Conservation (phyloP, 2,329 filamentous ascomycete species). For the Sarocladiaceae sp. region DNA sequence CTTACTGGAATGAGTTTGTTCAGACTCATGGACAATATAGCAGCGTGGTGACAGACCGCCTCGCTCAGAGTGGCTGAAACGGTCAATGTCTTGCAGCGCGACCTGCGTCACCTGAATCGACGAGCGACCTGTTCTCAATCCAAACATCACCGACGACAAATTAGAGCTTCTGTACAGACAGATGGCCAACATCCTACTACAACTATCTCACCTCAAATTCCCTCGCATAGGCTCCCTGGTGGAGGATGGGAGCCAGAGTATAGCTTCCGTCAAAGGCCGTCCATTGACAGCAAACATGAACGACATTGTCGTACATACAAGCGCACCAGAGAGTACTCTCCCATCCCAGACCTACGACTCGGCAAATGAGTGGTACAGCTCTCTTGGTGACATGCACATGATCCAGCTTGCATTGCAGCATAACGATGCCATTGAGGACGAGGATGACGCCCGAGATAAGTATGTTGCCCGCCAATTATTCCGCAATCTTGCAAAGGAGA, state of each 20-base stretch:
- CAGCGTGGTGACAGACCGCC: too few relatives aligned
- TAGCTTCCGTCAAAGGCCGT: background rate
- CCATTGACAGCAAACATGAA: slow-evolving; percentile 35
- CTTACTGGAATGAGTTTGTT: too few relatives aligned
- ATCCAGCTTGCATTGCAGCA: slow-evolving; percentile 29
- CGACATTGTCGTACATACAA: slow-evolving; percentile 20
- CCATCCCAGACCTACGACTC: slow-evolving; percentile 21
- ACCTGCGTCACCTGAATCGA: too few relatives aligned
- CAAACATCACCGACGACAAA: slow-evolving; percentile 24
- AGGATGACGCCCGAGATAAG: slow-evolving; percentile 23
- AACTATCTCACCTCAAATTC: slow-evolving; percentile 29
- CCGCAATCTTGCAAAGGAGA: slow-evolving; percentile 18
- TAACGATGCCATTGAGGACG: slow-evolving; percentile 28
- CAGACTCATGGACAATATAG: too few relatives aligned
- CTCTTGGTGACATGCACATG: slow-evolving; percentile 30
- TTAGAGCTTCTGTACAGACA: slow-evolving; percentile 30
- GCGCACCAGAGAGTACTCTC: slow-evolving; percentile 17
- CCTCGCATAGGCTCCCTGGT: slow-evolving; percentile 2
- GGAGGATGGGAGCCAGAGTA: background rate
- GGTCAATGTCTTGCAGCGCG: too few relatives aligned
- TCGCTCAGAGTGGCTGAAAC: too few relatives aligned
- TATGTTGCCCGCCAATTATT: slow-evolving; percentile 28
- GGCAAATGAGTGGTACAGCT: slow-evolving; percentile 24
- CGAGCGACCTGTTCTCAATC: slow-evolving; percentile 25
- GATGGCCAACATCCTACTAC: slow-evolving; percentile 35